phyloP scores from a whole-genome alignment of 75 land plant genomes.

The Isoetes taiwanensis region DNA sequence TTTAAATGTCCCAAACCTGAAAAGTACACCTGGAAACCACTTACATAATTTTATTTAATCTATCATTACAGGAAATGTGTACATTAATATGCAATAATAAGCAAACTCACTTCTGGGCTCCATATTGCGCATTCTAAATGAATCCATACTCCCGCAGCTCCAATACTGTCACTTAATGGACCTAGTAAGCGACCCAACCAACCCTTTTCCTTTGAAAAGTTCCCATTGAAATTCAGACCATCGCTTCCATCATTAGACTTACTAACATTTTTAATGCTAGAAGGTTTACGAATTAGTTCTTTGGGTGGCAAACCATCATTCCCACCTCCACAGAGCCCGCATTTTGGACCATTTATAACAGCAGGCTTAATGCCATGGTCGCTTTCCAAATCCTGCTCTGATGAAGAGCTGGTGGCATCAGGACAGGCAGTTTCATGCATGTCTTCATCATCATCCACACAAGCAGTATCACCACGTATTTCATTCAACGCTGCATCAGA shows the following conservation, averaged over 20 bases:
- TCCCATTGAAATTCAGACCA: constrained; percentile 79
- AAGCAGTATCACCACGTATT: no score
- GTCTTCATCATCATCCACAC: no score
- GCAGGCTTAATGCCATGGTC: no score
- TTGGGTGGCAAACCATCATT: constrained; percentile 67
- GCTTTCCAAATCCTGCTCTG: no score
- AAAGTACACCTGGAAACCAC: constrained; percentile 66
- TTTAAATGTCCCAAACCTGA: constrained; percentile 81
- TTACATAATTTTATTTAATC: neutral
- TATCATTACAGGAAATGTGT: neutral
- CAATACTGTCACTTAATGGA: constrained; percentile 69
- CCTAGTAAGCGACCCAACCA: constrained; percentile 92
- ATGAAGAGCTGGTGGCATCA: no score
- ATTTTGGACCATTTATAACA: no score
- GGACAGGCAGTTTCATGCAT: no score
- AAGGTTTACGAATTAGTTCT: constrained; percentile 25
- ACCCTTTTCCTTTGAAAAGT: no score
- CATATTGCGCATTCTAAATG: constrained; percentile 91
- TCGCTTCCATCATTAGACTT: constrained; percentile 32
- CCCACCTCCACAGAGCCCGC: constrained; percentile 76
- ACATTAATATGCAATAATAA: neutral
- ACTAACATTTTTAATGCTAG: constrained; percentile 35
- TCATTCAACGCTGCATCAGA: no score
- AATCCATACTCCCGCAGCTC: constrained; percentile 82
- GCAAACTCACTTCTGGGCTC: constrained; percentile 76